Percentiles rank a stretch among this genome's conserved stretches.
Evolutionary conservation across 352 stramenopile species (phyloP).

Genomic region (Blastocystis sp.): DNA sequence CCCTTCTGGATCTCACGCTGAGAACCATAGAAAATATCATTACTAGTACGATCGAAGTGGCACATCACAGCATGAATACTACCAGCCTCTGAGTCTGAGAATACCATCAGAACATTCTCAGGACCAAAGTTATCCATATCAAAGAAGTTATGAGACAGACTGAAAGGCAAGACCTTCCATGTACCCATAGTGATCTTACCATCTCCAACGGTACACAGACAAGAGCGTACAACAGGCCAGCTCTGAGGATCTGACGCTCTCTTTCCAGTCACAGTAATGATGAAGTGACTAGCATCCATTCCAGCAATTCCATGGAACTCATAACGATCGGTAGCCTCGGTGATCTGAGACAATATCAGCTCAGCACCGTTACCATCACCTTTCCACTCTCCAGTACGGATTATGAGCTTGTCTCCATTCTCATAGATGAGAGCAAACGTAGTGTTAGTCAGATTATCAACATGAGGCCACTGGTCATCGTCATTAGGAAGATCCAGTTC

Average conservation of each 20-base stretch:
- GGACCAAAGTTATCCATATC: slow-evolving; percentile 60
- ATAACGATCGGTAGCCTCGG: slow-evolving; percentile 19
- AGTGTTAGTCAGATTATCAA: slow-evolving; percentile 35
- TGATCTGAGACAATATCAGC: not conserved
- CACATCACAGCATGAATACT: not conserved
- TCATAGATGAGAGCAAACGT: slow-evolving; percentile 51
- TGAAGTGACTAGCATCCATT: slow-evolving; percentile 52
- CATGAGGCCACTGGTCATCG: slow-evolving; percentile 38
- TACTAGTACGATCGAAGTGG: not conserved
- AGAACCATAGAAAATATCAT: slow-evolving; percentile 13
- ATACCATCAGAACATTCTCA: slow-evolving; percentile 31
- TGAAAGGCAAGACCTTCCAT: slow-evolving; percentile 35
- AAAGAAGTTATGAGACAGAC: slow-evolving; percentile 56
- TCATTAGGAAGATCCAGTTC: not conserved
- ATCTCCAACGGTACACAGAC: slow-evolving; percentile 21
- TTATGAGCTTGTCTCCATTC: slow-evolving; percentile 25
- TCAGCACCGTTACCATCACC: not conserved
- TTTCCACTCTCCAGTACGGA: not conserved
- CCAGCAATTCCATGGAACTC: slow-evolving; percentile 58
- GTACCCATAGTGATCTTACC: slow-evolving; percentile 1
- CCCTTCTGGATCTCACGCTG: not conserved
- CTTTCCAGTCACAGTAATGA: slow-evolving; percentile 50
- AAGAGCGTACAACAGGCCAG: not conserved
- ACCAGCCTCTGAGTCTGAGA: not conserved
- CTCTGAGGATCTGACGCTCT: not conserved